Evolutionary conservation across 1,139 yeast genomes (phyloP), one percentile per base, ranked within the genome.

Genomic region (Suzukiozyma palmioleophila): DNA sequence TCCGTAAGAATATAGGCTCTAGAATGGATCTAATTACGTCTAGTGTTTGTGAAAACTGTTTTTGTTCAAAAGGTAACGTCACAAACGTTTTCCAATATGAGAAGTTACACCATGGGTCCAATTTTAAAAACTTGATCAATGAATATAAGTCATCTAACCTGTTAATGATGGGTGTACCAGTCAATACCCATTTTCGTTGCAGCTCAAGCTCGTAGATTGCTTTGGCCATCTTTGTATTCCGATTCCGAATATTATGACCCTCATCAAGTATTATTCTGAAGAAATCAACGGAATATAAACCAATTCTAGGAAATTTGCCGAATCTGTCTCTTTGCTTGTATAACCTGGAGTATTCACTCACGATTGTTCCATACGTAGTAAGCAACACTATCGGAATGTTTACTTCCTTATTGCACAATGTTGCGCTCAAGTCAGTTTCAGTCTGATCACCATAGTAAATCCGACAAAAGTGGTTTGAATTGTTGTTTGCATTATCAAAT

Each of bases 121-220:
- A 64, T 35, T 79, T 74, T 35, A 92, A 64, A 52, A 84, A 92
- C 51, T 81, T 81, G 13, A 89, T 77, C 38, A 89, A 62, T 2
- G 96, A 82, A 54, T 76, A 92, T 37, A 92, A 63, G 59, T 92
- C 98, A 56, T 92, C 96, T 8, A 92, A 68, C 45, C 90, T 66
- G 59, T 92, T 92, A 37, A 90, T 85, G 36, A 92, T 87, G 0
- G 98, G 97, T 0, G 98, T 92, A 11, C 98, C 98, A 0, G 97
- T 89, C 34, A 92, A 65, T 2, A 84, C 74, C 98, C 98, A 92
- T 47, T 79, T 79, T 38, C 95, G 69, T 32, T 72, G 70, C 53
- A 87, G 80, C 11, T 65, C 56, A 16, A 92, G 56, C 30, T 77
- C 84, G 57, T 77, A 80, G 9, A 90, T 75, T 0, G 97, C 86